Conservation (phyloP, 1,284 basidiomycete species). For the Hemileia vastatrix region DNA sequence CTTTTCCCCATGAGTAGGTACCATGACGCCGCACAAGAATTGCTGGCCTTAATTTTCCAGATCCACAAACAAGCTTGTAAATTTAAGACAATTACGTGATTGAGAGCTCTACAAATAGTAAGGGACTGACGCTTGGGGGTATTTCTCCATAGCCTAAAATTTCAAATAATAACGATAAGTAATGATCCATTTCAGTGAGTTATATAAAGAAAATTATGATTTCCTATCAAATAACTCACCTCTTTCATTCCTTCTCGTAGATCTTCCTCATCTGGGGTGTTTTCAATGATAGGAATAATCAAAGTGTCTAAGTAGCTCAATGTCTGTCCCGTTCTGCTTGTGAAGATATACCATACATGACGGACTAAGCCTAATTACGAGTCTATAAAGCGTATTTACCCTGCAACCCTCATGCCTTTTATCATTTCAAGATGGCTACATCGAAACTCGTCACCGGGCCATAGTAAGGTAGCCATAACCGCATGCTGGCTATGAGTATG, state of each 20-base stretch:
- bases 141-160: constrained; percentile 58
- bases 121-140: constrained; percentile 55
- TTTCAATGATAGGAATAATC: constrained; percentile 75
- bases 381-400: constrained; percentile 35
- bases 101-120: not conserved
- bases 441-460: constrained; percentile 56
- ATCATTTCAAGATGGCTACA: constrained; percentile 57
- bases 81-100: not conserved
- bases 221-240: constrained; percentile 37
- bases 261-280: constrained; percentile 77
- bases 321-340: constrained; percentile 52
- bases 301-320: constrained; percentile 72
- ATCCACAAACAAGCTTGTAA: not conserved
- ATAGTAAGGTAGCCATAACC: constrained; percentile 71
- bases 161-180: not conserved
- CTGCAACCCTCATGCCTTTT: constrained; percentile 68
- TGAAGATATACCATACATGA: too few species aligned
- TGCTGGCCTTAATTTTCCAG: constrained; percentile 47
- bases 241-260: constrained; percentile 71
- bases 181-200: not conserved
- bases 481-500: constrained; percentile 67
- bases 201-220: too few species aligned
- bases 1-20: constrained; percentile 69
- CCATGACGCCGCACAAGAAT: constrained; percentile 72
- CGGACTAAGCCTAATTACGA: too few species aligned